A percentile compares a stretch with the other conserved stretches of the same genome.
These are phyloP conservation scores for Claviceps digitariae DNA, from an alignment of 2,329 filamentous ascomycete species.

Conservation along the genomic window DNA sequence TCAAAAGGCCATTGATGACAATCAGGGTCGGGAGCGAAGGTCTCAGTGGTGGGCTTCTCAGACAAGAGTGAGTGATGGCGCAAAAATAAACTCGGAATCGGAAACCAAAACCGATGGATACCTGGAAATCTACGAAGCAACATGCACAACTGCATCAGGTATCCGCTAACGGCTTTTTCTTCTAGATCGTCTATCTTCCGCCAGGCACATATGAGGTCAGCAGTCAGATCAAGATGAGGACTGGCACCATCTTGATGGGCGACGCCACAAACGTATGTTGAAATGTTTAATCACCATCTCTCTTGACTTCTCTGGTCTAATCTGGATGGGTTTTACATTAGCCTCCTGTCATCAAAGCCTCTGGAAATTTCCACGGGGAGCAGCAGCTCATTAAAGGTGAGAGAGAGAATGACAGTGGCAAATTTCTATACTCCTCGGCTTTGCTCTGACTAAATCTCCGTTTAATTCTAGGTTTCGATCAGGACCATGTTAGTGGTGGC, in stretches of 20 bases:
- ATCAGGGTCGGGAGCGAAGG: slow-evolving; percentile 19
- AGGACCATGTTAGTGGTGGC: slow-evolving; percentile 23
- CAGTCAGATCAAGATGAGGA: slow-evolving; percentile 26
- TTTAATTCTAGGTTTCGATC: not conserved
- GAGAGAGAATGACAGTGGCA: not conserved
- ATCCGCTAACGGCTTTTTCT: not conserved
- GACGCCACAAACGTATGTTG: slow-evolving; percentile 23
- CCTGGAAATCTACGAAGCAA: not conserved
- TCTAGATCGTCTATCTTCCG: slow-evolving; percentile 27
- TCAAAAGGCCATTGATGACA: slow-evolving; percentile 25
- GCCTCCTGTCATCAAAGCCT: slow-evolving; percentile 29
- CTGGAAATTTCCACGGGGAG: slow-evolving; percentile 19
- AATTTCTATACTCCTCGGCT: not conserved
- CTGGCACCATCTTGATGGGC: slow-evolving; percentile 32
- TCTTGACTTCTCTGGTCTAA: not conserved
- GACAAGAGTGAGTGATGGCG: slow-evolving; percentile 18
- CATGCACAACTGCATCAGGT: not conserved
- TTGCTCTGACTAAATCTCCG: not conserved
- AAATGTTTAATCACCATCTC: not conserved
- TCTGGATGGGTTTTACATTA: slow-evolving; percentile 1
- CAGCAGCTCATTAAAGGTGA: slow-evolving; percentile 20
- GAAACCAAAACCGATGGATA: not conserved
- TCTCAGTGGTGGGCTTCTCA: slow-evolving; percentile 26
- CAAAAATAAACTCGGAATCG: not conserved
- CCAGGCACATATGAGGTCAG: slow-evolving; percentile 27